Base-by-base conservation (phyloP, 306 rosid species). In the Luffa aegyptiaca region DNA sequence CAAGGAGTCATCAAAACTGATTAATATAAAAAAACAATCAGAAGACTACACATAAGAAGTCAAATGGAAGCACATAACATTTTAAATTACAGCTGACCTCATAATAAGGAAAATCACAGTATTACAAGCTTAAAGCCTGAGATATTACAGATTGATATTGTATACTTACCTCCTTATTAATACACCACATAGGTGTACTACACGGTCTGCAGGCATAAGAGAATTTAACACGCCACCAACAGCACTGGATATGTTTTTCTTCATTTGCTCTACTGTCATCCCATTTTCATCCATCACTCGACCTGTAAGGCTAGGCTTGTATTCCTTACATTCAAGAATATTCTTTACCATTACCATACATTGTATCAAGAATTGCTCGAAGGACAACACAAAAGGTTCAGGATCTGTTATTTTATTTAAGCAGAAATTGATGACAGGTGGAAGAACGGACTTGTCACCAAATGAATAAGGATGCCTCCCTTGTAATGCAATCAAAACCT, bases 341-440 rank as follows among this genome's bases (percentile, higher is more conserved):
- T 87, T 84, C 86, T 95, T 95, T 76, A 95, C 90, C 97, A 91
- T 88, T 55, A 92, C 92, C 97, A 95, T 95, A 86, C 97, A 95
- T 80, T 92, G 97, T 86, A 95, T 95, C 74, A 95, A 89, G 86
- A 92, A 95, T 87, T 86, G 92, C 87, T 92, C 97, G 87, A 91
- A 95, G 9, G 92, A 88, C 63, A 88, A 79, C 17, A 86, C 61
- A 85, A 81, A 89, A 65, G 93, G 92, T 83, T 91, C 97, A 77
- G 97, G 92, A 72, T 95, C 96, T 62, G 89, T 90, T 86, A 95
- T 95, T 85, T 86, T 95, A 81, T 85, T 91, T 85, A 95, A 90
- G 85, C 97, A 91, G 89, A 91, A 91, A 84, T 90, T 90, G 80
- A 91, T 79, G 58, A 90, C 93, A 42, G 90, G 81, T 77, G 93